Evolutionary conservation across 352 stramenopile species (phyloP).

Genomic region (Phytophthora agathidicida): DNA sequence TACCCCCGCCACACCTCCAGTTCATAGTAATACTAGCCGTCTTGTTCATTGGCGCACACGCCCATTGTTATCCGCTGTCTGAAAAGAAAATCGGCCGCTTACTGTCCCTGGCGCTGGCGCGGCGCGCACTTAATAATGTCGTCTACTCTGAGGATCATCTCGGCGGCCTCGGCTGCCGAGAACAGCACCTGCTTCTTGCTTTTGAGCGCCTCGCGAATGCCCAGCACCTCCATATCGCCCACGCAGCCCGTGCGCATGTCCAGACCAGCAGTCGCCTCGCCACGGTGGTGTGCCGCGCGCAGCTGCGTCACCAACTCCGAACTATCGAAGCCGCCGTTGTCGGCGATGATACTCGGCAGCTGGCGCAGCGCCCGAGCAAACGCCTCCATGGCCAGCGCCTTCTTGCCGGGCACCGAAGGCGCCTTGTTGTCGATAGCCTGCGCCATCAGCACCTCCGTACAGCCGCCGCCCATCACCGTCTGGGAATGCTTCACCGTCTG

Average conservation of each 20-base stretch:
- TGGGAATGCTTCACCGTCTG: constrained; percentile 97
- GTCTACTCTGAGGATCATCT: constrained; percentile 99
- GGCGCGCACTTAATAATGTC: constrained; percentile 98
- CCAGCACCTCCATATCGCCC: constrained; percentile 97
- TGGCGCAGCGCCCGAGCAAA: constrained; percentile 97
- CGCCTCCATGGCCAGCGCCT: constrained; percentile 97
- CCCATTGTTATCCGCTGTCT: constrained; percentile 17
- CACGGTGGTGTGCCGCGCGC: constrained; percentile 92
- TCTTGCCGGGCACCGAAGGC: constrained; percentile 96
- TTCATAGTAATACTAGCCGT: constrained; percentile 29
- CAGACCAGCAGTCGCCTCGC: constrained; percentile 93
- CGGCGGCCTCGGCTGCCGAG: constrained; percentile 97
- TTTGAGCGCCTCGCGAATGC: constrained; percentile 96
- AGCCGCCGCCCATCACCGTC: constrained; percentile 97
- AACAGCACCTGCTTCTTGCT: constrained; percentile 98
- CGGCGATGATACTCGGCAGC: constrained; percentile 98
- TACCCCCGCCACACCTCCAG: too few species aligned
- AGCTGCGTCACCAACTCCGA: constrained; percentile 98
- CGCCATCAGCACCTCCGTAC: constrained; percentile 97
- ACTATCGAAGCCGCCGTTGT: constrained; percentile 99
- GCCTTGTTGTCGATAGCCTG: constrained; percentile 92
- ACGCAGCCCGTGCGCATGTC: constrained; percentile 97
- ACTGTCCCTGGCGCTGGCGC: constrained; percentile 66
- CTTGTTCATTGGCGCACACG: constrained; percentile 33
- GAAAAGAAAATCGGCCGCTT: constrained; percentile 24